Conservation (phyloP, 129 eudicot genomes). For the Centella asiatica region DNA sequence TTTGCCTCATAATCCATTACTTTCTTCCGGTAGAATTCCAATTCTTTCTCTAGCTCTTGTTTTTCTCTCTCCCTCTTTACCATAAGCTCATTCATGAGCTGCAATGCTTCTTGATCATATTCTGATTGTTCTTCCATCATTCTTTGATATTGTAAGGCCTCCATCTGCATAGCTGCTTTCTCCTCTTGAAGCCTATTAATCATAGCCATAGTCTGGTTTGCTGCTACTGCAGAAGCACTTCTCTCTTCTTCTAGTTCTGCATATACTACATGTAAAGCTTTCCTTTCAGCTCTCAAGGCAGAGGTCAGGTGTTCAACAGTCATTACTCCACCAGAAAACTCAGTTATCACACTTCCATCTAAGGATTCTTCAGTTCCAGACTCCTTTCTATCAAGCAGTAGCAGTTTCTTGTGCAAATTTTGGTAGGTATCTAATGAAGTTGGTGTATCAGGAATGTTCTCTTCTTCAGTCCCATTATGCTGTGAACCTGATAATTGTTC, state of each 20-base stretch:
- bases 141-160: slow-evolving; percentile 91
- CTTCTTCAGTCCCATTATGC: slow-evolving; percentile 51
- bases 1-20: slow-evolving; percentile 63
- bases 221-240: slow-evolving; percentile 89
- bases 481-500: slow-evolving; percentile 11
- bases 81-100: slow-evolving; percentile 85
- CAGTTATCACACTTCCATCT: slow-evolving; percentile 63
- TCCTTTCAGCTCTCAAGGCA: slow-evolving; percentile 63
- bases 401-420: slow-evolving; percentile 38
- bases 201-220: slow-evolving; percentile 96
- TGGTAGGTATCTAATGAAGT: slow-evolving; percentile 42
- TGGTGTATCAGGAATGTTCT: slow-evolving; percentile 76
- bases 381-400: slow-evolving; percentile 52
- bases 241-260: slow-evolving; percentile 84
- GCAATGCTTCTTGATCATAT: slow-evolving; percentile 97
- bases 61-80: slow-evolving; percentile 81
- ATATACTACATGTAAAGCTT: slow-evolving; percentile 63
- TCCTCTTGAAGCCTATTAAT: slow-evolving; percentile 91
- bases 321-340: slow-evolving; percentile 45
- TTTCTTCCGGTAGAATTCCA: slow-evolving; percentile 57
- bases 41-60: slow-evolving; percentile 62
- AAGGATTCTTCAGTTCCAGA: slow-evolving; percentile 55
- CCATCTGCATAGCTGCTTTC: slow-evolving; percentile 97
- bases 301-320: slow-evolving; percentile 54
- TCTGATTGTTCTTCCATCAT: slow-evolving; percentile 99